Evolutionary conservation across 129 eudicot genomes (phyloP).

Genomic region (Arctium minus): DNA sequence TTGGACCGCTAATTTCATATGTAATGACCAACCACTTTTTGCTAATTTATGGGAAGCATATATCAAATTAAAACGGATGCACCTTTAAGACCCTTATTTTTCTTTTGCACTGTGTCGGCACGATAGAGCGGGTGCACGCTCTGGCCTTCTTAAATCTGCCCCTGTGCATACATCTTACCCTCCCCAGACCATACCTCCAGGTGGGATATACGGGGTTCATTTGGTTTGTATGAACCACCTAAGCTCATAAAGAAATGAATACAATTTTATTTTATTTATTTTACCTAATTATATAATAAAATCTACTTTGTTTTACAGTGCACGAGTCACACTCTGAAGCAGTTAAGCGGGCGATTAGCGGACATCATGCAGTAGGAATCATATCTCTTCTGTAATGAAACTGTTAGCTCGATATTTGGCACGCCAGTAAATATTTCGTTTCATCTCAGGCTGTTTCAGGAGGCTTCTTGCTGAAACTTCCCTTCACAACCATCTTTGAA

Average conservation of each 20-base stretch:
- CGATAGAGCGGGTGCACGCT: no score
- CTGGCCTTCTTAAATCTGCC: no score
- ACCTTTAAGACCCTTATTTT: no score
- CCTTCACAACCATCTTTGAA: conserved; percentile 87
- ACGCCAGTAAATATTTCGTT: background rate
- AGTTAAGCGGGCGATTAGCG: conserved; percentile 53
- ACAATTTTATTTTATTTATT: no score
- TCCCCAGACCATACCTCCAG: background rate
- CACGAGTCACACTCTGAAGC: conserved; percentile 45
- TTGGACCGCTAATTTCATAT: no score
- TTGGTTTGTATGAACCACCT: background rate
- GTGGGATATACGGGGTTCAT: background rate
- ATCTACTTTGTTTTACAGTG: conserved; percentile 41
- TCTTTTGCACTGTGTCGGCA: no score
- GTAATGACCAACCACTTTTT: no score
- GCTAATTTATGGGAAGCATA: no score
- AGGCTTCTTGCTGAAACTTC: conserved; percentile 73
- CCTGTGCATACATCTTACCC: no score
- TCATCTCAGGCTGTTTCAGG: conserved; percentile 63
- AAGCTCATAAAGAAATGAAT: background rate
- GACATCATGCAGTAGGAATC: conserved; percentile 54
- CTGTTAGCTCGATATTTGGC: background rate
- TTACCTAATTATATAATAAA: background rate
- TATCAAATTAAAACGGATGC: no score
- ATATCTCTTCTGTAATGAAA: background rate